These are phyloP conservation scores for Calcarisporium arbuscula DNA, from an alignment of 2,329 filamentous ascomycete genomes.

Conservation along the genomic window DNA sequence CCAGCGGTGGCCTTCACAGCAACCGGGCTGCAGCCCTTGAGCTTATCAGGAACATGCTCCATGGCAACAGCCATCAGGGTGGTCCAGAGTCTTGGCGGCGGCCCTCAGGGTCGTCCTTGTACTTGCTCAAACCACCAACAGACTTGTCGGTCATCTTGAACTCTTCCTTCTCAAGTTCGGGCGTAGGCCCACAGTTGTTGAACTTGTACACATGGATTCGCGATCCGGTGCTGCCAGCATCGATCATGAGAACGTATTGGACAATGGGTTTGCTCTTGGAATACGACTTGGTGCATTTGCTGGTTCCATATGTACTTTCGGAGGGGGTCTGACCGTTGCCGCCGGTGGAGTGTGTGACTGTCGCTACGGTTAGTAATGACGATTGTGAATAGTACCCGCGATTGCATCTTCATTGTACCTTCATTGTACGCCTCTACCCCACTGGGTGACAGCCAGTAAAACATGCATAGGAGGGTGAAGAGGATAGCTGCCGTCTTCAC, in stretches of 20 bases:
- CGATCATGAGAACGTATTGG: conserved; percentile 98
- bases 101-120: conserved; percentile 77
- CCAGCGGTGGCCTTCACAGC: conserved; percentile 98
- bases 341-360: conserved; percentile 17
- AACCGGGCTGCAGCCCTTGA: conserved; percentile 87
- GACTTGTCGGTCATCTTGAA: conserved; percentile 92
- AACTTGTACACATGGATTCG: conserved; percentile 98
- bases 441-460: conserved; percentile 57
- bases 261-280: conserved; percentile 88
- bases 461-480: conserved; percentile 52
- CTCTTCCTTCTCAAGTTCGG: conserved; percentile 84
- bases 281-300: conserved; percentile 75
- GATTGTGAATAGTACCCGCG: not conserved
- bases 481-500: conserved; percentile 59
- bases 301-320: conserved; percentile 59
- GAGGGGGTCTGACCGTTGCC: conserved; percentile 45
- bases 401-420: conserved; percentile 22
- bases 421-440: conserved; percentile 49
- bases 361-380: no score
- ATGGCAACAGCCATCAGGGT: conserved; percentile 82
- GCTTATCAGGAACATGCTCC: conserved; percentile 74
- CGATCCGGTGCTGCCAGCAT: conserved; percentile 94
- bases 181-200: conserved; percentile 96
- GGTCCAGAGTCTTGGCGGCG: conserved; percentile 84
- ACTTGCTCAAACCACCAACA: conserved; percentile 79